A percentile compares a stretch with the other conserved stretches of the same genome.
Conservation (phyloP, 2,329 filamentous ascomycete genomes). For the Phoma herbarum region DNA sequence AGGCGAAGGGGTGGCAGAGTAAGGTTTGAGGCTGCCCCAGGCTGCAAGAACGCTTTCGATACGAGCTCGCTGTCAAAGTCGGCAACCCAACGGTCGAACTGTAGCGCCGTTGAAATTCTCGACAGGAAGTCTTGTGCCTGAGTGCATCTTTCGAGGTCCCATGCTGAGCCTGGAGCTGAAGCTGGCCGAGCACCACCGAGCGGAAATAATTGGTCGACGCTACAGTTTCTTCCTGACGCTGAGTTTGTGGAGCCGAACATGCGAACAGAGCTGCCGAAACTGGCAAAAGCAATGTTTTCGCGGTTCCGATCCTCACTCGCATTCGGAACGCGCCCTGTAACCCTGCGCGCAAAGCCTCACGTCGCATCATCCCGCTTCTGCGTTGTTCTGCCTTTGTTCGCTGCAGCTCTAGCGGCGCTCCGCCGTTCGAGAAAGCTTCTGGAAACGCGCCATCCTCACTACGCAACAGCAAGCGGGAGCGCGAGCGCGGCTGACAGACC, state of each 20-base stretch:
- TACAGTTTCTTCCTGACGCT: not conserved
- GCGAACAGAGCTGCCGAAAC: not conserved
- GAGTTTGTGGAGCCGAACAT: not conserved
- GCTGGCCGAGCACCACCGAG: not conserved
- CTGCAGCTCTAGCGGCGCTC: not conserved
- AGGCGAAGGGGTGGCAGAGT: not conserved
- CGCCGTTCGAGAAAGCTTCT: not conserved
- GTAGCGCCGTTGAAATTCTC: too few relatives aligned
- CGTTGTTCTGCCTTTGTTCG: not conserved
- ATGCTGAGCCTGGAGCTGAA: not conserved
- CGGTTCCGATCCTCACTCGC: too few relatives aligned
- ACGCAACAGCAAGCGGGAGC: not conserved
- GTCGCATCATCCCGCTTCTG: constrained; percentile 3
- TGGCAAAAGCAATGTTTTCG: not conserved
- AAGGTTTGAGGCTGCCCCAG: not conserved
- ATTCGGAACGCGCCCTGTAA: not conserved
- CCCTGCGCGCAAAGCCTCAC: not conserved
- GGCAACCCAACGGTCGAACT: not conserved
- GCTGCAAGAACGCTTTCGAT: not conserved
- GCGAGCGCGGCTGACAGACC: constrained; percentile 9
- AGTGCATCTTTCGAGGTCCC: too few relatives aligned
- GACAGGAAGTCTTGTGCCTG: not conserved
- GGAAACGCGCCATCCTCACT: not conserved
- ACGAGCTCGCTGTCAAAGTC: not conserved
- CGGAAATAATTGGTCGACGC: not conserved